Conservation (phyloP, 192 early-diverging fungal genomes). For the Coemansia sp. region DNA sequence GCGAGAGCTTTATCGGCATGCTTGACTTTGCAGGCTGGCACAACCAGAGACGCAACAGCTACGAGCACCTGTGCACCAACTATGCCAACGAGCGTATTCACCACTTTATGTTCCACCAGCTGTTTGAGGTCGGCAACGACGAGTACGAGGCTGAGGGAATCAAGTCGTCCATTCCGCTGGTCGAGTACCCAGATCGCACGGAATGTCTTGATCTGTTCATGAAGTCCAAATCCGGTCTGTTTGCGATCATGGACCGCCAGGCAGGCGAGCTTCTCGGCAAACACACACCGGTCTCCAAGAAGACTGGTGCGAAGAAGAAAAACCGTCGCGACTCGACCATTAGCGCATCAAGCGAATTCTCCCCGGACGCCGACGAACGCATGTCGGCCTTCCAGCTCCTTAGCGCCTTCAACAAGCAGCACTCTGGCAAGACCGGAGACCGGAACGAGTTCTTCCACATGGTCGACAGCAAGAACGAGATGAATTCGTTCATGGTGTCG, state of each 20-base stretch:
- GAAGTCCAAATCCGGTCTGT: constrained; percentile 67
- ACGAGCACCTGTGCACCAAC: constrained; percentile 72
- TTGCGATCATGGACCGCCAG: constrained; percentile 72
- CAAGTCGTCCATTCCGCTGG: constrained; percentile 68
- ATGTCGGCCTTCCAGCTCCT: constrained; percentile 49
- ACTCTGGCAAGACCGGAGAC: constrained; percentile 38
- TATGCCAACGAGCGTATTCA: constrained; percentile 74
- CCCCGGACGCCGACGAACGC: constrained; percentile 26
- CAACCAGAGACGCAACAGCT: constrained; percentile 71
- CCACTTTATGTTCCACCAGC: constrained; percentile 50
- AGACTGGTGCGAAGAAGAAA: constrained; percentile 22
- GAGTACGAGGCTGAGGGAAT: constrained; percentile 77
- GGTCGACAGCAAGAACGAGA: constrained; percentile 54
- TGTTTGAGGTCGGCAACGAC: constrained; percentile 61
- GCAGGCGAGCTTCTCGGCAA: constrained; percentile 38
- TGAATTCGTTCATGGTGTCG: constrained; percentile 70
- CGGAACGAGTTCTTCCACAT: constrained; percentile 33
- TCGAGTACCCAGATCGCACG: constrained; percentile 63
- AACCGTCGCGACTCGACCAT: constrained; percentile 28
- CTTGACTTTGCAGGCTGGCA: constrained; percentile 78
- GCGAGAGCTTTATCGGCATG: constrained; percentile 64
- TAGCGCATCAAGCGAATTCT: constrained; percentile 38
- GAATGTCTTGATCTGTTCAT: constrained; percentile 71
- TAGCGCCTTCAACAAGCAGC: constrained; percentile 39
- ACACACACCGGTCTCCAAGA: background rate